Percentiles rank a stretch among this genome's conserved stretches.
Conservation (phyloP, 257 asterid genomes). For the Fraxinus quadrangulata region DNA sequence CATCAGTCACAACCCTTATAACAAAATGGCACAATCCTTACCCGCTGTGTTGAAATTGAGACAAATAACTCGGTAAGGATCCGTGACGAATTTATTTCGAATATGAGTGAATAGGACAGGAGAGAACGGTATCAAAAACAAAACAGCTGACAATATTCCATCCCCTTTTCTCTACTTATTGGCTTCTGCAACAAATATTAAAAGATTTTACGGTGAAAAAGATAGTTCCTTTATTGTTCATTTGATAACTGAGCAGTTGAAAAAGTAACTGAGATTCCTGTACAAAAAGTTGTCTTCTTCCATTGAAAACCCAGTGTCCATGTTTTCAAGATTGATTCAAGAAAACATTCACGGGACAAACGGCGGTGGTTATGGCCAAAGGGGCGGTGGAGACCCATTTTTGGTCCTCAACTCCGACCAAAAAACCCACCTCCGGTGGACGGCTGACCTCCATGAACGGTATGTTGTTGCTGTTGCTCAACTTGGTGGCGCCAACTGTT, state of each 20-base stretch:
- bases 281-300: not conserved
- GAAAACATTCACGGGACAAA: constrained; percentile 31
- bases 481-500: constrained; percentile 79
- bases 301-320: constrained; percentile 12
- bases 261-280: not conserved
- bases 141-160: not conserved
- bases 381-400: constrained; percentile 56
- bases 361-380: constrained; percentile 41
- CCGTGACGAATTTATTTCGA: not conserved
- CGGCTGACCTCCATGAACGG: constrained; percentile 80
- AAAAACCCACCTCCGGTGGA: constrained; percentile 83
- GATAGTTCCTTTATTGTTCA: not conserved
- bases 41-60: not conserved
- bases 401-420: constrained; percentile 74
- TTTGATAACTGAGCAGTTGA: not conserved
- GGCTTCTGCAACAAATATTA: not conserved
- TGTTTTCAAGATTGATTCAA: constrained; percentile 70
- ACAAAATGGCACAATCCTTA: too few relatives aligned
- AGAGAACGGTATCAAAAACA: not conserved
- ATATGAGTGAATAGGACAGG: not conserved
- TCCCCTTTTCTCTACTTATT: not conserved
- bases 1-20: too few relatives aligned
- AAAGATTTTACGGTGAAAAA: not conserved
- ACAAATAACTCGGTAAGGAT: not conserved
- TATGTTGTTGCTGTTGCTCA: constrained; percentile 81